Conservation (phyloP, 2,329 filamentous ascomycete genomes). For the Trichoderma arundinaceum region DNA sequence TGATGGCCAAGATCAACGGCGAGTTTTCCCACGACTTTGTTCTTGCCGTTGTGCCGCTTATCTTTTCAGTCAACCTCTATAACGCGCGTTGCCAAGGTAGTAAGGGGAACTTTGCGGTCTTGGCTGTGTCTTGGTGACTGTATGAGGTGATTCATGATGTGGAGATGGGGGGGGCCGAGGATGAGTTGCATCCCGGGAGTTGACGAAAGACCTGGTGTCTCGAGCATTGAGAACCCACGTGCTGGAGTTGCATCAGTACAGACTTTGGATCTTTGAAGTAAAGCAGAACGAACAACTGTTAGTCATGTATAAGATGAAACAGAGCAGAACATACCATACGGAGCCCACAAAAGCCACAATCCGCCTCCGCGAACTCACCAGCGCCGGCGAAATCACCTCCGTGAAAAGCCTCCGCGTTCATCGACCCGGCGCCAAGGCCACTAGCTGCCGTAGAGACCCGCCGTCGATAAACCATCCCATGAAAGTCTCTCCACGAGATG, state of each 20-base stretch:
- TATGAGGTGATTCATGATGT: neutral
- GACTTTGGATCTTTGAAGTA: neutral
- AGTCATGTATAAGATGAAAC: neutral
- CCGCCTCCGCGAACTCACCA: neutral
- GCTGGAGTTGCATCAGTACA: neutral
- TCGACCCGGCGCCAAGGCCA: constrained; percentile 13
- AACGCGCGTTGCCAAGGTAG: constrained; percentile 26
- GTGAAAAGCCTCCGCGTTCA: constrained; percentile 1
- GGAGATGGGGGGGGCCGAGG: neutral
- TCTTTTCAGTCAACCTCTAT: neutral
- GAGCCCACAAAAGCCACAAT: neutral
- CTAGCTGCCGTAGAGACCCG: constrained; percentile 15
- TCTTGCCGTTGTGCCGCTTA: neutral
- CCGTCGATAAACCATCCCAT: neutral
- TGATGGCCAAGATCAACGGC: constrained; percentile 11
- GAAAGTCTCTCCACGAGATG: neutral
- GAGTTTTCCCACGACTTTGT: neutral
- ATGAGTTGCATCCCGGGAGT: neutral
- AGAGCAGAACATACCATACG: too few relatives aligned
- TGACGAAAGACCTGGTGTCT: neutral
- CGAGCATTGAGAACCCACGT: neutral
- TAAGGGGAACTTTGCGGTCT: neutral
- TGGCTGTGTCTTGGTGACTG: constrained; percentile 9
- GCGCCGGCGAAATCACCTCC: neutral
- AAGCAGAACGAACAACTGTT: neutral